Base-by-base conservation (phyloP, 164 flowering plant species). In the Hamamelis virginiana region DNA sequence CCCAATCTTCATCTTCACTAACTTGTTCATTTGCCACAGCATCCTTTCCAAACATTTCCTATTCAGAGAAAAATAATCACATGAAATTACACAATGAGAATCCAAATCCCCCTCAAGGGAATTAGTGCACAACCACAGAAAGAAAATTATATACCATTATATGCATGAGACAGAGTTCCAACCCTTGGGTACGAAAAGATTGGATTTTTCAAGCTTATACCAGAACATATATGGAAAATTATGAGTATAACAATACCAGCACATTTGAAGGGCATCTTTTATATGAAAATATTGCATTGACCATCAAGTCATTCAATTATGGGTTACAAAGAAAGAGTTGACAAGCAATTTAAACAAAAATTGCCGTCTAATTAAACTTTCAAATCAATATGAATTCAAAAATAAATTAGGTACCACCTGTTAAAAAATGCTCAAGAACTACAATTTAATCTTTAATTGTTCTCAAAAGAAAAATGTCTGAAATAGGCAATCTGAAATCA, bases 1-100 rank as follows among this genome's bases (percentile, higher is more conserved):
- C 97, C 98, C 98, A 95, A 71, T 95, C 98, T 77, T 95, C 98
- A 81, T 95, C 98, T 75, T 92, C 97, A 77, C 93, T 91, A 27
- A 78, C 61, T 77, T 85, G 88, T 75, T 89, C 97, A 71, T 69
- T 67, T 47, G 76, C 79, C 44, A 67, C 59, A 60, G 79, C 75
- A 75, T 87, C 87, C 82, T 91, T 92, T 55, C 97, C 98, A 78
- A 95, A 95, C 96, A 95, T 92, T 80, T 95, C 98, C 98, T 95
- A 59, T 62, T 14, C 19, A 22, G 48, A 61, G 14, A 59, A 68
- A n/a, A 38, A 48, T 47, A 19, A 47, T 14, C 60, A 53, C 9
- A 23, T 23, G 48, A 23, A 10, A 52, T 33, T 33, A 2, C 41
- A 28, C 23, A 50, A 50, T 50, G 63, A 28, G 25, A 59, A 59